A percentile compares a stretch with the other conserved stretches of the same genome.
Evolutionary conservation across 2,329 filamentous ascomycete species (phyloP).

Genomic region (Microcyclospora tardicrescens): DNA sequence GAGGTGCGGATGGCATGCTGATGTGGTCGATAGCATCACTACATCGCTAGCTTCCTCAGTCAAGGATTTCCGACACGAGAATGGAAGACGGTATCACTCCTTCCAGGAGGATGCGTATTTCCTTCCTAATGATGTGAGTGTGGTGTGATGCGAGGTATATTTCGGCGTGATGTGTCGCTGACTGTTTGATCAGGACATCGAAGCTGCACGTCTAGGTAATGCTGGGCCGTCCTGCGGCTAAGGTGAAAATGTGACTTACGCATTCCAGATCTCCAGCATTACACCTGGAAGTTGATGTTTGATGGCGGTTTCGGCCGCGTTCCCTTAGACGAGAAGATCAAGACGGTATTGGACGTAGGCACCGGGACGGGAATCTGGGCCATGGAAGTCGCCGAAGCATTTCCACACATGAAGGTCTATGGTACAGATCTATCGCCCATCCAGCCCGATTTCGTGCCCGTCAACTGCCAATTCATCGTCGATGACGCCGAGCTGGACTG

Average conservation of each 20-base stretch:
- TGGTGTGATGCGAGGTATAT: too few species aligned
- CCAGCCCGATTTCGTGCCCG: constrained; percentile 12
- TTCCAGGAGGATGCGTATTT: constrained; percentile 14
- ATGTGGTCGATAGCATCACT: constrained; percentile 7
- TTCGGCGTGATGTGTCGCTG: too few species aligned
- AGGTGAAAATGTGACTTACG: constrained; percentile 8
- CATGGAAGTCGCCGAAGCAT: constrained; percentile 17
- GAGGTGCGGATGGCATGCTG: constrained; percentile 1
- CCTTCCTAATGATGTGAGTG: constrained; percentile 24
- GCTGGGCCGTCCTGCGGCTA: too few species aligned
- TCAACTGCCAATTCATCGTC: constrained; percentile 8
- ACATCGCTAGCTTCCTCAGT: constrained; percentile 14
- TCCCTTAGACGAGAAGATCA: constrained; percentile 7
- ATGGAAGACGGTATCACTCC: constrained; percentile 19
- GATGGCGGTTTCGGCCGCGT: constrained; percentile 11
- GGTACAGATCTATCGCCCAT: constrained; percentile 24
- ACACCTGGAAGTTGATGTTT: constrained; percentile 22
- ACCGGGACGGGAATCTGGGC: constrained; percentile 33
- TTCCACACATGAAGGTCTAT: constrained; percentile 16
- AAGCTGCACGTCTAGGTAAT: constrained; percentile 3
- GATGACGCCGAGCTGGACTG: constrained; percentile 10
- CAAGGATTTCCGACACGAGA: constrained; percentile 14
- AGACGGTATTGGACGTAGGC: constrained; percentile 29
- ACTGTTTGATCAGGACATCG: neutral
- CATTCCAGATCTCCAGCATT: constrained; percentile 23